A percentile compares a stretch with the other conserved stretches of the same genome.
Conservation (phyloP, 495 filamentous ascomycete species). For the Penicillium cinerascens region DNA sequence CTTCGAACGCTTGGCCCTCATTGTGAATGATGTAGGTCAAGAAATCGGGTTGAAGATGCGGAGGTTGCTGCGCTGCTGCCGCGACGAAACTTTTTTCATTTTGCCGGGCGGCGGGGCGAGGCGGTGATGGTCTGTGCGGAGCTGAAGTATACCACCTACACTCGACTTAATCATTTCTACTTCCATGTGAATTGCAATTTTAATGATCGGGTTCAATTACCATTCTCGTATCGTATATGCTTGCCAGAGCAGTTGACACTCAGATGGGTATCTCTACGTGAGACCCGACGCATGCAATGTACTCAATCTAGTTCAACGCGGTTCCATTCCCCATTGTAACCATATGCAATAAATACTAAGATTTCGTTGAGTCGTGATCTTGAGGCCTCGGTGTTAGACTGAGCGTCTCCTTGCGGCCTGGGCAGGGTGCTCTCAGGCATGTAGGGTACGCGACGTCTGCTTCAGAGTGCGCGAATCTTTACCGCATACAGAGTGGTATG, state of each 20-base stretch:
- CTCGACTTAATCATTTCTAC: not conserved
- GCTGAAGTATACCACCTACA: not conserved
- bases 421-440: not conserved
- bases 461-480: not conserved
- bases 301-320: not conserved
- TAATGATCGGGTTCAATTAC: not conserved
- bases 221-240: not conserved
- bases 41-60: constrained; percentile 16
- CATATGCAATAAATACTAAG: not conserved
- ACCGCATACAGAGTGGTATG: not conserved
- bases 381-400: not conserved
- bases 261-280: not conserved
- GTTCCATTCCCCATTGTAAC: not conserved
- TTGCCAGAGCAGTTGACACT: not conserved
- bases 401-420: not conserved
- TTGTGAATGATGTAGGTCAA: constrained; percentile 38
- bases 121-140: constrained; percentile 32
- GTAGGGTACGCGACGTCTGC: not conserved
- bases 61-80: constrained; percentile 10
- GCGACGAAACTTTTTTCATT: constrained; percentile 43
- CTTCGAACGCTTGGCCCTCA: constrained; percentile 91
- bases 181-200: not conserved
- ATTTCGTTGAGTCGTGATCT: constrained; percentile 1
- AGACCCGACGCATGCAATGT: not conserved
- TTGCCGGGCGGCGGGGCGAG: constrained; percentile 38